Conservation (phyloP, 108 stramenopile species). For the Seminavis robusta region DNA sequence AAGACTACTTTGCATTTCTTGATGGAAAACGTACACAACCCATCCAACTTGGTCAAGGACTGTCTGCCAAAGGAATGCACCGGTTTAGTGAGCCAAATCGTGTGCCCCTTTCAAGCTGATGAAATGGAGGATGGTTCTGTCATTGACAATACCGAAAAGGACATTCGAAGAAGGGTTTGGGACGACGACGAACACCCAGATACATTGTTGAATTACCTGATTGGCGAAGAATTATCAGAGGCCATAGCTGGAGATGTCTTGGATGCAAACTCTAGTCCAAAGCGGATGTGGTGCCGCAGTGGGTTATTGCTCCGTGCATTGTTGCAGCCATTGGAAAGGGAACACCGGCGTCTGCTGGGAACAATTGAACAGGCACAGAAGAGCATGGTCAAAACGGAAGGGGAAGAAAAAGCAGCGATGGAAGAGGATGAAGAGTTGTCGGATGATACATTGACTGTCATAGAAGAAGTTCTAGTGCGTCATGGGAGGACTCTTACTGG, state of each 20-base stretch:
- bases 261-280: conserved; percentile 13
- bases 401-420: conserved; percentile 11
- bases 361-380: conserved; percentile 19
- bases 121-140: neutral
- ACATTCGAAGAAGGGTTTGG: conserved; percentile 64
- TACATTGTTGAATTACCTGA: conserved; percentile 39
- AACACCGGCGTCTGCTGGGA: conserved; percentile 2
- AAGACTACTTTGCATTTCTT: conserved; percentile 27
- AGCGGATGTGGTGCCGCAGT: conserved; percentile 40
- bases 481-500: conserved; percentile 26
- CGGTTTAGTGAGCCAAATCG: conserved; percentile 4
- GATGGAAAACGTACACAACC: conserved; percentile 27
- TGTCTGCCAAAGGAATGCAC: conserved; percentile 39
- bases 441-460: conserved; percentile 37
- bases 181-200: conserved; percentile 47
- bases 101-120: neutral
- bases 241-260: conserved; percentile 16
- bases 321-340: conserved; percentile 27
- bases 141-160: conserved; percentile 21
- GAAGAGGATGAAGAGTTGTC: conserved; percentile 24
- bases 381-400: conserved; percentile 7
- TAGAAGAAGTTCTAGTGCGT: conserved; percentile 48
- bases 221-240: conserved; percentile 58
- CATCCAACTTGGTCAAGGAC: conserved; percentile 32
- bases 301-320: conserved; percentile 28